Evolutionary conservation across 768 basidiomycete genomes (phyloP).

Genomic region (Boletus edulis): DNA sequence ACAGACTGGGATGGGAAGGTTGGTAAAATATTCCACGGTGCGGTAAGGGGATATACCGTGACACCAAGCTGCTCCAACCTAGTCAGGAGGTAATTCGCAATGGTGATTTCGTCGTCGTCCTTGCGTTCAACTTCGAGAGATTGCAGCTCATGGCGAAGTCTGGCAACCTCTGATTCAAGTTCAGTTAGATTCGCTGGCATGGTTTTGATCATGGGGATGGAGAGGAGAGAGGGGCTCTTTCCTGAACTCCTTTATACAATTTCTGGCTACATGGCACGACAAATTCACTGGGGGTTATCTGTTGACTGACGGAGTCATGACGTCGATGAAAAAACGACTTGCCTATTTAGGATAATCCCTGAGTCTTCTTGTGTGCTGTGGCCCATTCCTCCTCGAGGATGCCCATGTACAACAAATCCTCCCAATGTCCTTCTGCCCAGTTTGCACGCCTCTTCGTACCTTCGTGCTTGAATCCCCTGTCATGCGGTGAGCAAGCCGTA

Average conservation of each 20-base stretch:
- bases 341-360: conserved; percentile 1
- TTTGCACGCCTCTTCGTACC: conserved; percentile 28
- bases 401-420: conserved; percentile 33
- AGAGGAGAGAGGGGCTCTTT: background rate
- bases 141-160: conserved; percentile 46
- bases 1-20: conserved; percentile 47
- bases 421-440: conserved; percentile 34
- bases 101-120: conserved; percentile 43
- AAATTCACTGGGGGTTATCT: no score
- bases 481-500: background rate
- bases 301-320: background rate
- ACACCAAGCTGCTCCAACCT: conserved; percentile 65
- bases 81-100: conserved; percentile 61
- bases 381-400: conserved; percentile 35
- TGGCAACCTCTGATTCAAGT: conserved; percentile 45
- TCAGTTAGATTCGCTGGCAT: conserved; percentile 16
- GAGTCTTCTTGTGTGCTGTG: background rate
- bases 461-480: conserved; percentile 35
- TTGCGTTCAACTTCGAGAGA: conserved; percentile 31
- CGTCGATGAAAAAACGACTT: background rate
- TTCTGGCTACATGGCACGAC: background rate
- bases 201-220: background rate
- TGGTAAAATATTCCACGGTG: background rate
- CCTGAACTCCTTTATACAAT: background rate
- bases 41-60: conserved; percentile 38